phyloP scores from a whole-genome alignment of 108 stramenopile genomes.

The Fragilaria crotonensis region DNA sequence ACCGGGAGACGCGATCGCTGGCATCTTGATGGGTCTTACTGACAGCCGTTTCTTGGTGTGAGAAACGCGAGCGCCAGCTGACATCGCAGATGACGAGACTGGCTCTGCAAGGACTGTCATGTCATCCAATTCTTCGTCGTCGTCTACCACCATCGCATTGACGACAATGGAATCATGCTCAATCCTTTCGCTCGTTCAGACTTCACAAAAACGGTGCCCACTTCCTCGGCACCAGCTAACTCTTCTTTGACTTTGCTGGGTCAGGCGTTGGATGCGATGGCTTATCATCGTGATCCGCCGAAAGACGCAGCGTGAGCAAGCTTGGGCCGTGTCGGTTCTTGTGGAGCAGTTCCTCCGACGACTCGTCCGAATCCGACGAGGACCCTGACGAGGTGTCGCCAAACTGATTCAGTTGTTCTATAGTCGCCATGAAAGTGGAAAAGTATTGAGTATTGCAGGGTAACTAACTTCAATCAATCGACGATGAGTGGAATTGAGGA shows the following conservation, averaged over 20 bases:
- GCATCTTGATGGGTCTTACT: slow-evolving; percentile 16
- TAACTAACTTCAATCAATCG: too few species aligned
- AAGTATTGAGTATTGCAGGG: too few species aligned
- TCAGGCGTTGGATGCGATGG: too few species aligned
- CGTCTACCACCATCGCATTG: slow-evolving; percentile 23
- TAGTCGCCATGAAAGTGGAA: background rate
- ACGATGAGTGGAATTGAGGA: too few species aligned
- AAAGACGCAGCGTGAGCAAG: background rate
- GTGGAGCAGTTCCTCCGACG: background rate
- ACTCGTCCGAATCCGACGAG: background rate
- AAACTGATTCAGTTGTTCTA: background rate
- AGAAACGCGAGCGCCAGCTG: background rate
- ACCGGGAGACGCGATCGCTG: slow-evolving; percentile 71
- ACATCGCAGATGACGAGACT: background rate
- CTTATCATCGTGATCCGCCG: background rate
- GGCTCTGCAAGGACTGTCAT: background rate
- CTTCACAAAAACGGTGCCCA: too few species aligned
- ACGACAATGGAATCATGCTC: background rate
- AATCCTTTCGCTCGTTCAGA: too few species aligned
- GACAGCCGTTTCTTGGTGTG: background rate
- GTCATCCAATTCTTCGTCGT: slow-evolving; percentile 15
- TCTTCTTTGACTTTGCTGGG: too few species aligned
- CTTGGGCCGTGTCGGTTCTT: background rate
- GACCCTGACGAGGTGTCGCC: background rate
- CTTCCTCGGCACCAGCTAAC: too few species aligned